These are phyloP conservation scores for Penicillium sp. DNA, from an alignment of 2,329 filamentous ascomycete genomes.

Conservation along the genomic window DNA sequence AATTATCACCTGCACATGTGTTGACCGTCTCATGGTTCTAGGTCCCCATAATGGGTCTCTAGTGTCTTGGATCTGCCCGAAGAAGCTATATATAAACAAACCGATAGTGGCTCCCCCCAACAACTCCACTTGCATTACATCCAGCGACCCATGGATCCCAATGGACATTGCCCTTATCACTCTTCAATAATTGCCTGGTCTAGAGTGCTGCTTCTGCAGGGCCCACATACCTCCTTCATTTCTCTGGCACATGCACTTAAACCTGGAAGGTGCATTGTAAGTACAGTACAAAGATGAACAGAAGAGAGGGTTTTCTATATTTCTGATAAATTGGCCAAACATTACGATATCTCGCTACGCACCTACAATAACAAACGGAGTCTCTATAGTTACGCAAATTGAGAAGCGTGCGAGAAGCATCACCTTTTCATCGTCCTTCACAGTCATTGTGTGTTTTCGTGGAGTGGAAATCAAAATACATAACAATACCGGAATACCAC, in stretches of 20 bases:
- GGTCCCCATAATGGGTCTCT: background rate
- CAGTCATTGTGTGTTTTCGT: background rate
- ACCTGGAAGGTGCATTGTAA: too few relatives aligned
- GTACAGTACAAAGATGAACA: too few relatives aligned
- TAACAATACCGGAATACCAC: background rate
- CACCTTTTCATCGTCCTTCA: background rate
- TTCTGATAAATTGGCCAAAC: too few relatives aligned
- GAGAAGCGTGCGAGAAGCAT: background rate
- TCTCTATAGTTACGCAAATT: too few relatives aligned
- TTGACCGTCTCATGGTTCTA: background rate
- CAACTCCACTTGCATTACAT: background rate
- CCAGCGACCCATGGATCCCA: background rate
- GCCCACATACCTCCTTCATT: too few relatives aligned
- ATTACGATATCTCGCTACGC: too few relatives aligned
- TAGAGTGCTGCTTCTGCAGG: too few relatives aligned
- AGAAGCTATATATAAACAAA: slow-evolving; percentile 13
- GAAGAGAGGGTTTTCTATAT: too few relatives aligned
- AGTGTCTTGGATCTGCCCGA: slow-evolving; percentile 5
- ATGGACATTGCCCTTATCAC: background rate
- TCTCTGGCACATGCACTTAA: too few relatives aligned
- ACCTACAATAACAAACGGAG: too few relatives aligned
- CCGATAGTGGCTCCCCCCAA: background rate
- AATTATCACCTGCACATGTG: background rate
- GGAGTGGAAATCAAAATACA: background rate
- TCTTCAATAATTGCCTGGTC: too few relatives aligned